phyloP scores from a whole-genome alignment of 352 stramenopile genomes.

The Pythium dissimile region DNA sequence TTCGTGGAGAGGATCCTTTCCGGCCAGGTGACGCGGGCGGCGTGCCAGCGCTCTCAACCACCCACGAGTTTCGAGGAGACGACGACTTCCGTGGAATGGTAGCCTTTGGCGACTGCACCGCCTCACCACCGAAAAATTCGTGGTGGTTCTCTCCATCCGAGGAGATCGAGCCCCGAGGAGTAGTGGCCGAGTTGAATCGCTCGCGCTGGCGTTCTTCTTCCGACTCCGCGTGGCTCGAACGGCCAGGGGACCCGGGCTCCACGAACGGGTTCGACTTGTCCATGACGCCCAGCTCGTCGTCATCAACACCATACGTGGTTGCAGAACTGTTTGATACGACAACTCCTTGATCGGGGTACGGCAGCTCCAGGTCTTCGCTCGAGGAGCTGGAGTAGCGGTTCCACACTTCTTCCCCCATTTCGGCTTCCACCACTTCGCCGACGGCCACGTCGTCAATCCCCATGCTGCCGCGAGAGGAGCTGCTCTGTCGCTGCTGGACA shows the following conservation, averaged over 20 bases:
- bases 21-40: not conserved
- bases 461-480: not conserved
- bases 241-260: constrained; percentile 9
- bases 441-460: constrained; percentile 1
- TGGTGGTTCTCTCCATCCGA: constrained; percentile 4
- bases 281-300: not conserved
- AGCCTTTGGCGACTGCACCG: not conserved
- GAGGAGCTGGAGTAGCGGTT: constrained; percentile 25
- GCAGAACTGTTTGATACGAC: not conserved
- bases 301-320: constrained; percentile 1
- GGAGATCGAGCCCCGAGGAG: constrained; percentile 7
- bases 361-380: constrained; percentile 18
- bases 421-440: not conserved
- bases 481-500: not conserved
- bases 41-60: not conserved
- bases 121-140: constrained; percentile 1
- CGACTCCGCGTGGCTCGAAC: constrained; percentile 3
- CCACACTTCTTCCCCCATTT: constrained; percentile 9
- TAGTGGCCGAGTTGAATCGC: not conserved
- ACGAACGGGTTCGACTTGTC: constrained; percentile 14
- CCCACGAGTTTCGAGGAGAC: constrained; percentile 1
- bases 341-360: constrained; percentile 9
- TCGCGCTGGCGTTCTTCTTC: not conserved
- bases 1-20: not conserved
- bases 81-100: not conserved